Base-by-base conservation (phyloP, 2,329 filamentous ascomycete species). In the Trichoderma citrinoviride region DNA sequence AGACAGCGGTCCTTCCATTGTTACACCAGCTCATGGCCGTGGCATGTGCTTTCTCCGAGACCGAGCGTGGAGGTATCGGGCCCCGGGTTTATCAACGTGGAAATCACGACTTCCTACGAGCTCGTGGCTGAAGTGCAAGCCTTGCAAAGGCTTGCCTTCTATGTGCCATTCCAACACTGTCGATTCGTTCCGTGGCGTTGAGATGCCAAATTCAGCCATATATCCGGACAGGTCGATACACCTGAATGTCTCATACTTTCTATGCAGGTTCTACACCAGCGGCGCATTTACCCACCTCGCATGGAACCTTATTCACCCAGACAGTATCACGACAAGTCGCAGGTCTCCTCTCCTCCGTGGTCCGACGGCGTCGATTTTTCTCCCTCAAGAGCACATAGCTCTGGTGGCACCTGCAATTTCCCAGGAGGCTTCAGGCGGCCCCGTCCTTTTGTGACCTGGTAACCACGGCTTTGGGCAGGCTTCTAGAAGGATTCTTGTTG, bases 331-430 rank as follows among this genome's bases (percentile, higher is more conserved):
- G 25, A 46, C 33, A 3, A 29, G 12, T 8, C n/a, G 19, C 29
- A 27, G n/a, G 17, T 17, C 56, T 37, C 15, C 29, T 27, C 46
- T 56, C 29, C 6, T 37, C 33, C 61, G 63, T 43, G 56, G 56
- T 61, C 56, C 63, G 63, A 65, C 63, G 63, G 63, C 63, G 56
- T 55, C 47, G 50, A 65, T 52, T 52, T 5, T 23, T 8, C 15
- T 37, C n/a, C 37, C 27, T 27, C 40, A n/a, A 33, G 41, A 46
- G 46, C 17, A 10, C 52, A 29, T 44, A 55, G 7, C 29, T 29
- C 21, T 65, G 40, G 62, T 65, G 52, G 47, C 62, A 65, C 54
- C 47, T 52, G 46, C 62, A 53, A 55, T 27, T 62, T 65, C 27
- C 53, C 55, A 65, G 40, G 62, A 52, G 62, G 46, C 37, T 58